These are phyloP conservation scores for Nannizziopsis arthrosporioides DNA, from an alignment of 2,329 filamentous ascomycete species.

Conservation along the genomic window DNA sequence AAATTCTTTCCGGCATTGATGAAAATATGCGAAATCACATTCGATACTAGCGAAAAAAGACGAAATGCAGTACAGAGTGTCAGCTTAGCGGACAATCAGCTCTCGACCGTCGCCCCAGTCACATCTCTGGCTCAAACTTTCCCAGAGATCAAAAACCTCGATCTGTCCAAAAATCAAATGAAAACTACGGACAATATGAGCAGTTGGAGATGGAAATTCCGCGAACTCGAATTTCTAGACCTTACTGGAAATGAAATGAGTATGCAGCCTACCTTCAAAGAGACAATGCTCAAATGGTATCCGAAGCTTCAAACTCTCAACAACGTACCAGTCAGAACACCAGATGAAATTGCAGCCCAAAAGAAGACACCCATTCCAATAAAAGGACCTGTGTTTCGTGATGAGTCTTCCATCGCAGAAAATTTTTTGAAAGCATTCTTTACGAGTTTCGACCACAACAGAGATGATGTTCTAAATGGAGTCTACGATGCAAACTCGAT, in stretches of 20 bases:
- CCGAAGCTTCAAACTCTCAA: slow-evolving; percentile 70
- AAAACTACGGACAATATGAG: slow-evolving; percentile 54
- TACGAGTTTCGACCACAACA: slow-evolving; percentile 59
- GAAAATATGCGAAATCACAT: slow-evolving; percentile 67
- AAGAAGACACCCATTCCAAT: slow-evolving; percentile 50
- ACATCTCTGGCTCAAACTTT: slow-evolving; percentile 66
- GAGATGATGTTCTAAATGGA: slow-evolving; percentile 48
- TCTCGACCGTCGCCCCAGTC: slow-evolving; percentile 60
- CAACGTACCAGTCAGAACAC: slow-evolving; percentile 58
- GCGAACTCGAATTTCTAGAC: slow-evolving; percentile 66
- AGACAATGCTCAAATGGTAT: slow-evolving; percentile 68
- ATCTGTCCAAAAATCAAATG: slow-evolving; percentile 75
- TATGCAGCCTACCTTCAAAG: slow-evolving; percentile 48
- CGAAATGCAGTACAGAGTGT: slow-evolving; percentile 70
- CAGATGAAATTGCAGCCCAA: slow-evolving; percentile 52
- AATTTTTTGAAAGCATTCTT: slow-evolving; percentile 67
- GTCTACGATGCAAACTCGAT: slow-evolving; percentile 67
- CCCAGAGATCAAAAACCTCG: slow-evolving; percentile 75
- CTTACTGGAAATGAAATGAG: slow-evolving; percentile 66
- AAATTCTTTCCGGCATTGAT: slow-evolving; percentile 92
- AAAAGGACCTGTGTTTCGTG: slow-evolving; percentile 57
- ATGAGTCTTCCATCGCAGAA: slow-evolving; percentile 62
- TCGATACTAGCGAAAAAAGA: slow-evolving; percentile 60
- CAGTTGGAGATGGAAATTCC: slow-evolving; percentile 69
- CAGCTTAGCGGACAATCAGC: slow-evolving; percentile 66